Evolutionary conservation across 176 grass and related monocot genomes (phyloP), one percentile per base, ranked within the genome.

Genomic region (Aegilops bicornis): DNA sequence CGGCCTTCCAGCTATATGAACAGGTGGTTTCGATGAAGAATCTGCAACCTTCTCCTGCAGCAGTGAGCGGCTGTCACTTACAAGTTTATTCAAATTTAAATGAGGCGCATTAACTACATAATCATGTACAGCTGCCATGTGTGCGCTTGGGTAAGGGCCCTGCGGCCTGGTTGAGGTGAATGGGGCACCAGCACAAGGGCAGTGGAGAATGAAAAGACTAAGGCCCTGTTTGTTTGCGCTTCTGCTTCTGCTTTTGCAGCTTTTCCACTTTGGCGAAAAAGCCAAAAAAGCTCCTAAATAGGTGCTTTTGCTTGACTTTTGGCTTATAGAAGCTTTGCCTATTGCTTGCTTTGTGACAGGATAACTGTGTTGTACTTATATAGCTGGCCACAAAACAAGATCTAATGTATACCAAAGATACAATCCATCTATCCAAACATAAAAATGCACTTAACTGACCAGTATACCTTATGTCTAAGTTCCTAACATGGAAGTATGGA

Each of bases 31-130:
- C 10, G 73, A 84, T 59, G 91, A 94, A 86, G 96, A 91, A 90
- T 98, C 93, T 91, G 86, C 85, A 78, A 90, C 91, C 79, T 87
- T 98, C 82, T 98, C 96, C 96, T 98, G 91, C 59, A 67, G 71
- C 48, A 86, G 70, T 13, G 64, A 25, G 7, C 33, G 3, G 24
- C 4, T 64, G 64, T 91, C 40, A 77, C 63, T 64, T 15, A 32
- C 70, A 59, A 70, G 65, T 23, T 77, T 77, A 72, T 73, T 24
- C 47, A 84, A 79, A 61, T 16, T 65, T 15, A 76, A 84, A 61
- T 16, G 39, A 15, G 4, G 20, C 73, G 30, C 56, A 90, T 30
- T 70, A 81, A 36, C 33, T 63, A 82, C 62, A 77, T 20, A 69
- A 22, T n/a, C 4, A 35, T 37, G 62, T n/a, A 72, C 20, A 40